Evolutionary conservation across 1,139 yeast species (phyloP), one percentile per base, ranked within the genome.

Genomic region (Kodamaea suecica): DNA sequence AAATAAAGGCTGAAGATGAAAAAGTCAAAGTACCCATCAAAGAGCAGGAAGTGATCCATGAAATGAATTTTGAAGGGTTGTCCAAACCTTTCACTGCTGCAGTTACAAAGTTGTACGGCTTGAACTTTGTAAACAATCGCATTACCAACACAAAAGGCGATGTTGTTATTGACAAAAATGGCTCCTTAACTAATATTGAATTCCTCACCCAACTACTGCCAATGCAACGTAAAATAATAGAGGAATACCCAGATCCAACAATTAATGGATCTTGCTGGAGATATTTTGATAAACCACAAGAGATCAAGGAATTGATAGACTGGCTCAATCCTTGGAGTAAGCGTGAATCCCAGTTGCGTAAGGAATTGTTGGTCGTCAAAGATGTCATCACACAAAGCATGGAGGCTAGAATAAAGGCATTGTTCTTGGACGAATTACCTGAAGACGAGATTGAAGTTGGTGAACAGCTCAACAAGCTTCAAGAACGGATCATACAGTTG

Each of bases 311-410:
- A n/a, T 57, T 92, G 20, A 44, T 81, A 5, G 53, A 61, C 9
- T 84, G 95, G 87, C 66, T 90, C 36, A 80, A 83, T 49, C 80
- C 78, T 5, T 76, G 80, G 71, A 97, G 97, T 3, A 66, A 64
- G 35, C 68, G 96, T 30, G 98, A 92, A 53, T 69, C 79, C 7
- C 69, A 64, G 27, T 67, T 92, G 30, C 61, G 75, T 25, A 81
- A 81, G 43, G 95, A 86, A 50, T 58, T 88, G 34, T 45, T 57
- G 7, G 60, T 62, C 4, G 69, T 79, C 5, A 73, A 76, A 44
- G 80, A 75, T 8, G 71, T 74, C 13, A 72, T 90, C 12, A 52
- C 58, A 14, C 63, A 70, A 9, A 75, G 88, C 49, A 75, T 85
- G 53, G 64, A 61, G 12, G 76, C 86, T 1, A 73, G 95, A 44